A percentile compares a stretch with the other conserved stretches of the same genome.
phyloP scores from a whole-genome alignment of 164 flowering plant species.

The grape (Vitis vinifera) region ASM3070453v1 NC_081807.1:1511001-1511500 shows the following conservation, averaged over 20 bases:
- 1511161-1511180: conserved; percentile 54
- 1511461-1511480: background rate
- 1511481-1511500: background rate
- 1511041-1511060: conserved; percentile 80
- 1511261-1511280: conserved; percentile 82
- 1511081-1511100: conserved; percentile 69
- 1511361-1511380: conserved; percentile 81
- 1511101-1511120: conserved; percentile 70
- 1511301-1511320: conserved; percentile 81
- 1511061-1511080: conserved; percentile 78
- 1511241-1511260: conserved; percentile 43
- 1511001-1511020: conserved; percentile 68
- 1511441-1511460: conserved; percentile 66
- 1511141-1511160: conserved; percentile 69
- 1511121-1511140: conserved; percentile 70
- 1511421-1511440: conserved; percentile 65
- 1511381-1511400: conserved; percentile 91
- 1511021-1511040: conserved; percentile 63
- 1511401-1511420: conserved; percentile 49
- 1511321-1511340: conserved; percentile 85
- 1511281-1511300: conserved; percentile 93
- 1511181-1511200: conserved; percentile 74
- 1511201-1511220: conserved; percentile 79
- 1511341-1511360: conserved; percentile 72
- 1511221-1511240: conserved; percentile 74